These are phyloP conservation scores for Picochlorum sp. DNA, from an alignment of 139 green algal genomes.

Conservation along the genomic window DNA sequence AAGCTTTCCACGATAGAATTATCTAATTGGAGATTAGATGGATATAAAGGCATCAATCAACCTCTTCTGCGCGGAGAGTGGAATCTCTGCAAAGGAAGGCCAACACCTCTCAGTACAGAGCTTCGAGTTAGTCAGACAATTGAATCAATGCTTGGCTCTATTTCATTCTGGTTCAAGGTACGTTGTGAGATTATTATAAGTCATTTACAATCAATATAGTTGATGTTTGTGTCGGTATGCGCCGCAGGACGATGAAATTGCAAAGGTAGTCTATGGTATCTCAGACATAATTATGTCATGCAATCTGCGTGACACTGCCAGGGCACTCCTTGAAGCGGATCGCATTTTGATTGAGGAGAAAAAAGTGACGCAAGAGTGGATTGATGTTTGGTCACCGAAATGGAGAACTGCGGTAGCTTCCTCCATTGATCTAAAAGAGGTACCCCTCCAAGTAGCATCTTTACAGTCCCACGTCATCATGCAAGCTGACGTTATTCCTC, in stretches of 20 bases:
- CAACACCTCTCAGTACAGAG: constrained; percentile 13
- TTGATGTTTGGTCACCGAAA: constrained; percentile 24
- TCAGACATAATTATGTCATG: constrained; percentile 1
- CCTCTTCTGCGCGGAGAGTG: constrained; percentile 59
- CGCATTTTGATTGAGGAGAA: constrained; percentile 15
- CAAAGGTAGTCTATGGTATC: constrained; percentile 6
- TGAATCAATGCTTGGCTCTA: constrained; percentile 36
- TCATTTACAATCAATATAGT: no score
- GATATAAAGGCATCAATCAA: constrained; percentile 44
- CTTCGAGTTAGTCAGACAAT: constrained; percentile 35
- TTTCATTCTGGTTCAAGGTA: constrained; percentile 54
- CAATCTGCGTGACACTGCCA: constrained; percentile 10
- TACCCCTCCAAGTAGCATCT: constrained; percentile 38
- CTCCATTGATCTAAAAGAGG: constrained; percentile 25
- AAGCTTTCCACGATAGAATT: constrained; percentile 24
- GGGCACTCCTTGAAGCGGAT: constrained; percentile 28
- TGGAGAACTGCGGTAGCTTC: constrained; percentile 37
- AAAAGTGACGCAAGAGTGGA: constrained; percentile 30
- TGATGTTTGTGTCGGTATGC: no score
- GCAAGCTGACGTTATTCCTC: constrained; percentile 30
- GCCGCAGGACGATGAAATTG: not conserved
- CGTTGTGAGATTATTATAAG: no score
- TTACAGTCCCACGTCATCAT: constrained; percentile 41
- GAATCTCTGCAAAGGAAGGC: constrained; percentile 20
- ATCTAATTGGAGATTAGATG: constrained; percentile 35